Evolutionary conservation across 441 rosid genomes (phyloP).

Genomic region (Brassica hybrid): DNA sequence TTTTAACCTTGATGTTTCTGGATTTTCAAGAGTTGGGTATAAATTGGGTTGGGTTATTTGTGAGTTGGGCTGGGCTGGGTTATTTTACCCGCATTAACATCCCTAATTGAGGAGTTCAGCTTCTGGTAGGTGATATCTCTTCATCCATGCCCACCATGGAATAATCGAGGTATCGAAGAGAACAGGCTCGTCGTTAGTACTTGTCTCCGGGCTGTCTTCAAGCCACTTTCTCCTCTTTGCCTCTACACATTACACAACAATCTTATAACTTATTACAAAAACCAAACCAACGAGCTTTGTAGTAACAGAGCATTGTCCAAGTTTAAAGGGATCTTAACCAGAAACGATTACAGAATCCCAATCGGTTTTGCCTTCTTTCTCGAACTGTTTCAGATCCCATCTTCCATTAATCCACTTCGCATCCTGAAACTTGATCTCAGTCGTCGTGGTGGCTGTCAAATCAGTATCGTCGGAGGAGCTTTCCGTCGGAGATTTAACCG

Average conservation of each 20-base stretch:
- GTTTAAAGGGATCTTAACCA: constrained; percentile 49
- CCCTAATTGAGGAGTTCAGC: too few relatives aligned
- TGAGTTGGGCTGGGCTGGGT: too few relatives aligned
- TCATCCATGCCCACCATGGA: constrained; percentile 99
- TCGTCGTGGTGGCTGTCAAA: constrained; percentile 22
- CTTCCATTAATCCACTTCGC: constrained; percentile 78
- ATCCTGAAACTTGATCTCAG: constrained; percentile 53
- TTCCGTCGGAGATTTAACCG: constrained; percentile 22
- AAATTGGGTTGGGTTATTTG: too few relatives aligned
- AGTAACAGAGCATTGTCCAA: constrained; percentile 1
- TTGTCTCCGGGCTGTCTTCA: constrained; percentile 79
- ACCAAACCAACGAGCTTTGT: not conserved
- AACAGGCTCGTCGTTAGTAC: constrained; percentile 76
- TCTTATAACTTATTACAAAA: too few relatives aligned
- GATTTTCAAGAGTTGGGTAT: too few relatives aligned
- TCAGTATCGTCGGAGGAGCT: constrained; percentile 16
- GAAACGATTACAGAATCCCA: constrained; percentile 95
- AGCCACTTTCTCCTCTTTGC: constrained; percentile 96
- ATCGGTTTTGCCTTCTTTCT: constrained; percentile 61
- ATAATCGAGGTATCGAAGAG: constrained; percentile 88
- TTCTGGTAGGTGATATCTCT: constrained; percentile 94
- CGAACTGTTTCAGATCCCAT: constrained; percentile 84
- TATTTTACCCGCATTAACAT: too few relatives aligned
- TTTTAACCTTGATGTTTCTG: too few relatives aligned
- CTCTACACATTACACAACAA: constrained; percentile 44